Percentiles rank a stretch among this genome's conserved stretches.
phyloP scores from a whole-genome alignment of 768 basidiomycete genomes.

The Pleurotus tuoliensis region DNA sequence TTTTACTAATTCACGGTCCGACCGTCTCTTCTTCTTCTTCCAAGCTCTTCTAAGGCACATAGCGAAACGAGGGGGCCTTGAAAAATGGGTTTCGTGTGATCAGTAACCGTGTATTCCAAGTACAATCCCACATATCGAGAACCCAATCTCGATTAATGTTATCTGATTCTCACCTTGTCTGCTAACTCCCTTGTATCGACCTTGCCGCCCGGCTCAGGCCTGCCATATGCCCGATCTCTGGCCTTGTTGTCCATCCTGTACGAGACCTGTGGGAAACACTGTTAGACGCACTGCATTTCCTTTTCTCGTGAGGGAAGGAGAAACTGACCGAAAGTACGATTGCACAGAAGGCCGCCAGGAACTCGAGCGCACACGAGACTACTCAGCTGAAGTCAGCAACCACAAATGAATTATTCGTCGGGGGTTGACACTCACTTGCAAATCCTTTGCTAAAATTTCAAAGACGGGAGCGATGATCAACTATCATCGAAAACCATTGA shows the following conservation, averaged over 20 bases:
- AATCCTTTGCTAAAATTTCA: conserved; percentile 48
- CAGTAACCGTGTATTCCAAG: background rate
- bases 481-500: background rate
- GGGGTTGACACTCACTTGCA: conserved; percentile 31
- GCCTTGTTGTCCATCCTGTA: conserved; percentile 60
- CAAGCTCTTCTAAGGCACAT: conserved; percentile 30
- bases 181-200: conserved; percentile 65
- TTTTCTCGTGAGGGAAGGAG: background rate
- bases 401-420: background rate
- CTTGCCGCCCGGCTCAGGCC: conserved; percentile 37
- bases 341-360: conserved; percentile 52
- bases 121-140: background rate
- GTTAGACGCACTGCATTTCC: background rate
- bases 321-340: conserved; percentile 45
- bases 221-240: conserved; percentile 51
- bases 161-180: conserved; percentile 47
- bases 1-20: too few species aligned
- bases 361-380: conserved; percentile 50
- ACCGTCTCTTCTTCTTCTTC: too few species aligned
- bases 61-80: conserved; percentile 62
- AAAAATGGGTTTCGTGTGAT: background rate
- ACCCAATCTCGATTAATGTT: background rate
- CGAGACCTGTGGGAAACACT: conserved; percentile 39
- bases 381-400: background rate
- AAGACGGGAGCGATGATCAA: background rate